Evolutionary conservation across 2,329 filamentous ascomycete genomes (phyloP).

Genomic region (Onygenales sp.): DNA sequence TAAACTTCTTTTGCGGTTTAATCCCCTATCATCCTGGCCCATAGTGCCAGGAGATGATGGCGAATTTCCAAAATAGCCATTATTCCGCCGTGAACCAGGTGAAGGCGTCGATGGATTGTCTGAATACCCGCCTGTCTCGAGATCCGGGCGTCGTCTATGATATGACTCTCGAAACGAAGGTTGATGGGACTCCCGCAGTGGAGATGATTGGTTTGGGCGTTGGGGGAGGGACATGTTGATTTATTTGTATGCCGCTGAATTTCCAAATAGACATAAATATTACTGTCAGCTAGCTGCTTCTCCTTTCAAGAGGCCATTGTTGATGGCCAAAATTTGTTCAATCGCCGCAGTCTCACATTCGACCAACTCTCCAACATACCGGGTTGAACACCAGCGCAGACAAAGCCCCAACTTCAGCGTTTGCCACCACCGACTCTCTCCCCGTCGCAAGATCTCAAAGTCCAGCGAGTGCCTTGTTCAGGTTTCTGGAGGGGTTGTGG

Average conservation of each 20-base stretch:
- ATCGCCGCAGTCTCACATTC: no score
- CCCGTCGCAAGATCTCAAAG: no score
- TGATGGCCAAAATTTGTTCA: background rate
- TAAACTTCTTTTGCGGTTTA: conserved; percentile 72
- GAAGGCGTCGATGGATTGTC: conserved; percentile 25
- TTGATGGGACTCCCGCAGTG: conserved; percentile 46
- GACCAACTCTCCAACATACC: no score
- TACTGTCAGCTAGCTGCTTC: background rate
- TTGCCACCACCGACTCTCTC: no score
- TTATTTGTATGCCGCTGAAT: background rate
- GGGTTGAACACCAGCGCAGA: no score
- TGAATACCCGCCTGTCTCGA: conserved; percentile 52
- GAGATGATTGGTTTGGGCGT: conserved; percentile 54
- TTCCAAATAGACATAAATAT: background rate
- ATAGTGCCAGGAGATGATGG: conserved; percentile 37
- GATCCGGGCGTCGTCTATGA: conserved; percentile 59
- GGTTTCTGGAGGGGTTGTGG: no score
- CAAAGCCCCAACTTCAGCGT: no score
- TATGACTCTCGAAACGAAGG: conserved; percentile 59
- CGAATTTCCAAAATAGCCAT: conserved; percentile 11
- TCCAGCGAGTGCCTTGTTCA: no score
- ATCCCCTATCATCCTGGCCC: conserved; percentile 32
- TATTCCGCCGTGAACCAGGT: conserved; percentile 27
- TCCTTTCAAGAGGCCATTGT: background rate
- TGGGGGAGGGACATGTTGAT: conserved; percentile 42